These are phyloP conservation scores for Nepenthes gracilis DNA, from an alignment of 148 eudicot genomes.

Conservation along the genomic window DNA sequence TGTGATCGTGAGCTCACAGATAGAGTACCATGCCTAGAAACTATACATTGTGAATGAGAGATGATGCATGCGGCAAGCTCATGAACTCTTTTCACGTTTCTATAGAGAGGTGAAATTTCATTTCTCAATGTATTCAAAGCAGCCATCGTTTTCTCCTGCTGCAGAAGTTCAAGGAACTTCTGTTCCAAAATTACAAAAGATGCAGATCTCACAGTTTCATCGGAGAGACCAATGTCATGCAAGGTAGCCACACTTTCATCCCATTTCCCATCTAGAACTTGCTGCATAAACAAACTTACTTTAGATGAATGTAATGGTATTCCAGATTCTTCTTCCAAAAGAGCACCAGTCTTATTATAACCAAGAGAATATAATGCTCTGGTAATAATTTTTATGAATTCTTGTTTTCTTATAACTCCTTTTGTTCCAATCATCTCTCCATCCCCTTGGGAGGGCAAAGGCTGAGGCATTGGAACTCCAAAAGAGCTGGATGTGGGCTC, in stretches of 20 bases:
- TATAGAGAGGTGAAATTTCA: constrained; percentile 55
- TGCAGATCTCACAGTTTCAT: constrained; percentile 48
- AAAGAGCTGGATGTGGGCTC: constrained; percentile 24
- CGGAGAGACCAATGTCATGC: constrained; percentile 39
- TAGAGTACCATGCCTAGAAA: constrained; percentile 13
- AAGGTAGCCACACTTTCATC: constrained; percentile 53
- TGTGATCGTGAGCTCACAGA: constrained; percentile 31
- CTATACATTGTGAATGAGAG: constrained; percentile 24
- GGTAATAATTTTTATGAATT: constrained; percentile 55
- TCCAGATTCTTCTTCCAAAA: constrained; percentile 74
- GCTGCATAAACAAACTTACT: constrained; percentile 49
- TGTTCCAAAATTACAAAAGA: constrained; percentile 66
- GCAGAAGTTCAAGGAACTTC: constrained; percentile 62
- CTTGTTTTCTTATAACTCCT: constrained; percentile 53
- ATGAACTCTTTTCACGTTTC: constrained; percentile 40
- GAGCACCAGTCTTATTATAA: constrained; percentile 47
- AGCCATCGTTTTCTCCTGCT: constrained; percentile 42
- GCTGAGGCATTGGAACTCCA: constrained; percentile 56
- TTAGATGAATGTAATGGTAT: constrained; percentile 44
- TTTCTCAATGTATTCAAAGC: constrained; percentile 65
- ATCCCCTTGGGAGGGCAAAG: constrained; percentile 45
- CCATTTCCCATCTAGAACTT: constrained; percentile 72
- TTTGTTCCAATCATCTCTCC: constrained; percentile 60
- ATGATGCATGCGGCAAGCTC: constrained; percentile 51
- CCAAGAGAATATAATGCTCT: constrained; percentile 75